Conservation (phyloP, 2,329 filamentous ascomycete genomes). For the Diaporthe nobilis region DNA sequence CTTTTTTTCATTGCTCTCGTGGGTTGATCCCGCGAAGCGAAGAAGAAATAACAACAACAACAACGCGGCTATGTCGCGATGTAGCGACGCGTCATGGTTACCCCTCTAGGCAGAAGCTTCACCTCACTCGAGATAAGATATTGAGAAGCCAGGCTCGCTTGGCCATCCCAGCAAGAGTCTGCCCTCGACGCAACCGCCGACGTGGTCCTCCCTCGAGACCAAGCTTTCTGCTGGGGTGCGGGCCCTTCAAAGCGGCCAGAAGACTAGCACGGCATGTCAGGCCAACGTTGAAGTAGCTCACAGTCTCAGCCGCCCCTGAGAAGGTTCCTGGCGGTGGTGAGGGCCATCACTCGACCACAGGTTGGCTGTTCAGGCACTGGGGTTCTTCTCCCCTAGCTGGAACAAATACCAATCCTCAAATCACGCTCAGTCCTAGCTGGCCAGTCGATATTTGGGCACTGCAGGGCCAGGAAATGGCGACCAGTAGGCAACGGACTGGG, state of each 20-base stretch:
- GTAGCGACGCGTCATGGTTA: not conserved
- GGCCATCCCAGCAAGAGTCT: not conserved
- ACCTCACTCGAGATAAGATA: not conserved
- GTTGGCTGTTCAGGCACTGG: not conserved
- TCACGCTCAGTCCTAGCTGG: not conserved
- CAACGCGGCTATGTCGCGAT: accelerated
- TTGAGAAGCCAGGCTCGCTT: not conserved
- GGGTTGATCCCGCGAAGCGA: slow-evolving; percentile 22
- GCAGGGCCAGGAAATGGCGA: not conserved
- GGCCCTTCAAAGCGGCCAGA: not conserved
- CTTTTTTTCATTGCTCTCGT: slow-evolving; percentile 33
- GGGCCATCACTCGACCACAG: not conserved
- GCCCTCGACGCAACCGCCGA: not conserved
- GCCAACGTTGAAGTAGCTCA: not conserved
- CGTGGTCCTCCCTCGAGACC: not conserved
- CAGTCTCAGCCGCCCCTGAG: not conserved
- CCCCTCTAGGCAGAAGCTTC: not conserved
- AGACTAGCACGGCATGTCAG: not conserved
- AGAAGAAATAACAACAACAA: slow-evolving; percentile 12
- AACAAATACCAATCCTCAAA: not conserved
- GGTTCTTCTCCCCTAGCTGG: not conserved
- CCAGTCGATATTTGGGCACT: not conserved
- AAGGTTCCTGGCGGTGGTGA: not conserved
- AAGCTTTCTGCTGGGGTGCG: not conserved
- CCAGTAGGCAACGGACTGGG: not conserved